Conservation (phyloP, 129 eudicot genomes). For the Ambrosia trifida region DNA sequence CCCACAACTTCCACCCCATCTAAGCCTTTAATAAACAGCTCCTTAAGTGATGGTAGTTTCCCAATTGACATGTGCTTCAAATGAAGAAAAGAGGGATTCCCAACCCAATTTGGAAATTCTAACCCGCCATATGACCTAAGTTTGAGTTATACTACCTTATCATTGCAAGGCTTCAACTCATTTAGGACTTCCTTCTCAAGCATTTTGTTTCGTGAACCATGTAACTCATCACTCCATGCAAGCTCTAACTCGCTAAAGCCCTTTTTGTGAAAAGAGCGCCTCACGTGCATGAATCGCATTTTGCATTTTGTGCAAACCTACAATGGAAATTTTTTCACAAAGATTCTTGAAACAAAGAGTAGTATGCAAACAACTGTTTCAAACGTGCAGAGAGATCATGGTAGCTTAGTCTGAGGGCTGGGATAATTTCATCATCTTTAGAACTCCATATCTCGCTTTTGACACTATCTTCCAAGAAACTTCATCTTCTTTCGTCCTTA, state of each 20-base stretch:
- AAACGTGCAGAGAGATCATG: slow-evolving; percentile 5
- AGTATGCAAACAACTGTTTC: slow-evolving; percentile 3
- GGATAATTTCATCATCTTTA: neutral
- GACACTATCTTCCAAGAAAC: too few relatives aligned
- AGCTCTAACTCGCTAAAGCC: neutral
- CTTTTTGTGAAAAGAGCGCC: slow-evolving; percentile 1
- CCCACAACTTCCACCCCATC: neutral
- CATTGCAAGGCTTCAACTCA: neutral
- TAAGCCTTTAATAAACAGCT: neutral
- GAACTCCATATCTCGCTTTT: neutral
- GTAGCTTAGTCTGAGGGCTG: neutral
- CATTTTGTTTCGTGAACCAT: neutral
- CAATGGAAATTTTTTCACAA: neutral
- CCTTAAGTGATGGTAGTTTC: neutral
- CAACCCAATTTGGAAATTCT: neutral
- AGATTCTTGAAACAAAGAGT: slow-evolving; percentile 12
- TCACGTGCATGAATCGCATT: neutral
- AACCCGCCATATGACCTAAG: neutral
- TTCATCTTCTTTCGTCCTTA: too few relatives aligned
- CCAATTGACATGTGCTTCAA: neutral
- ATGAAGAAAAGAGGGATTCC: neutral
- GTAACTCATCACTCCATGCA: neutral
- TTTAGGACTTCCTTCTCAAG: neutral
- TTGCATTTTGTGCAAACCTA: neutral
- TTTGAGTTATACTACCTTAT: neutral